Base-by-base conservation (phyloP, 2,329 filamentous ascomycete genomes). In the Claviceps pazoutovae region DNA sequence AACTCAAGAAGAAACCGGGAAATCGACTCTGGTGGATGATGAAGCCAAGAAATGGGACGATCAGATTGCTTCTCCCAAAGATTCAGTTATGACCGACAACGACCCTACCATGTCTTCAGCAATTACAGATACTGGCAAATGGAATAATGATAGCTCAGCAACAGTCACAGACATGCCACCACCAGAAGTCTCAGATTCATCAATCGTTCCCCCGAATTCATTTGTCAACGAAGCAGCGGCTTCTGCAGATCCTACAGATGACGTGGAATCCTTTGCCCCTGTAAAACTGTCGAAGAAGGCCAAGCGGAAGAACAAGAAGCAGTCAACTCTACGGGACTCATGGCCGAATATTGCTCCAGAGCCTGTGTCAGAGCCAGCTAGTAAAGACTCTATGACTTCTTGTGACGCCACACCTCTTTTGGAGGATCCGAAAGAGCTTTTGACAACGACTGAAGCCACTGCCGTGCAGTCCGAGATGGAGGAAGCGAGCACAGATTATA, bases 251-350 rank as follows among this genome's bases (percentile, higher is more conserved):
- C 16, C 36, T 17, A 42, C 41, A 34, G 53, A 54, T 26, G 52
- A 53, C 14, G 16, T 16, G 42, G 53, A 55, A 19, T 41, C 52
- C 11, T 39, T 56, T 34, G 46, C 51, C 36, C 42, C 61, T n/a
- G 54, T 54, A 5, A 66, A 63, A 48, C 43, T 60, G 30, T 65
- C 64, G 16, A 66, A 66, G 56, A 68, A 65, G 53, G 63, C 65
- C 2, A 67, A 62, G 53, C 66, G 63, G 55, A 63, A 62, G 48
- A 62, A 62, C 42, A 66, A 62, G 59, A 66, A 65, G 54, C 61
- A 59, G 54, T 51, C 56, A 7, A 57, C 52, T 19, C 48, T 59
- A 11, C 58, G 60, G 4, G 39, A 51, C 17, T 46, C 54, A 45
- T 36, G 34, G 46, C 50, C 49, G 50, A 54, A 56, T 44, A 17